Base-by-base conservation (phyloP, 768 basidiomycete genomes). In the Punctularia strigosozonata region DNA sequence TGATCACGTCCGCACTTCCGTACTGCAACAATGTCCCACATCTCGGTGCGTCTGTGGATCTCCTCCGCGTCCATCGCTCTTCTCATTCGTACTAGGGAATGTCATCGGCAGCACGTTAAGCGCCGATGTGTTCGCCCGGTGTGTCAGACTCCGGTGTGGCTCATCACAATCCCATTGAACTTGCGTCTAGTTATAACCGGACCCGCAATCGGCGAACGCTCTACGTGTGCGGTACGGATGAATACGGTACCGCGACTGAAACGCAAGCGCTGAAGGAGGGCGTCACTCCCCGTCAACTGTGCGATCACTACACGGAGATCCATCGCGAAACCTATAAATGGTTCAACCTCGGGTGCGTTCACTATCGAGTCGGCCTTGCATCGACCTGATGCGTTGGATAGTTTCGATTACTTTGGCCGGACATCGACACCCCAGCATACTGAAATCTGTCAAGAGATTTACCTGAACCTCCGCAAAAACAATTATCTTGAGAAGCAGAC, bases 171-270 rank as follows among this genome's bases (percentile, higher is more conserved):
- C 35, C 24, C 23, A 19, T n/a, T 33, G 19, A 19, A 15, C 15
- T 25, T 35, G 25, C 14, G 19, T 14, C 7, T 38, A 57, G 49
- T 35, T 54, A 52, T 39, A 50, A 54, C 39, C 52, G 56, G 56
- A 50, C 23, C 22, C 68, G 83, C 51, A 95, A 98, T 66, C 69
- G 83, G 50, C 77, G 80, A 31, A 94, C 90, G 0, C 68, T 98
- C 23, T 99, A 94, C 56, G 72, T 99, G 40, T 99, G 95, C 59
- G 95, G 95, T 20, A 98, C 95, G 4, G 95, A 99, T 54, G 95
- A 99, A 60, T 99, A 99, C 51, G 95, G 95, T n/a, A 99, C 95
- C 5, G 94, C 95, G 1, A 95, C 95, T 1, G 95, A 99, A 66
- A 97, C 92, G 2, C 92, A 95, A 58, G 94, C 95, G 3, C 58